phyloP scores from a whole-genome alignment of 805 yeast genomes.

The Pichia occidentalis region DNA sequence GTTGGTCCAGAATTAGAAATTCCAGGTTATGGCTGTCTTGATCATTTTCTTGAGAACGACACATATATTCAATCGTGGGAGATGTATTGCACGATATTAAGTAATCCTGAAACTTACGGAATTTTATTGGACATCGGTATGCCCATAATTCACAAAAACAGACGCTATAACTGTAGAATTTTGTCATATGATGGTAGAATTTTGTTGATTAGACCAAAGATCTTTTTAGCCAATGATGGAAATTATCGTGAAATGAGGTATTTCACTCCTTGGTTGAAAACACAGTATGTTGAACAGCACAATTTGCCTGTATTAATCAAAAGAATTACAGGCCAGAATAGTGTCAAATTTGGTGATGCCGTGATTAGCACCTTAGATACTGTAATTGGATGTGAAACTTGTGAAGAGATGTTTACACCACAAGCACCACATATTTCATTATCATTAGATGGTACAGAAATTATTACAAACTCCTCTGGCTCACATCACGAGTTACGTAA shows the following conservation, averaged over 20 bases:
- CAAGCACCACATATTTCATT: conserved; percentile 88
- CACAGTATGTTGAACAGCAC: conserved; percentile 66
- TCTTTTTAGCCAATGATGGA: conserved; percentile 95
- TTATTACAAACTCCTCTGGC: conserved; percentile 91
- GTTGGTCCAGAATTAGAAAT: conserved; percentile 97
- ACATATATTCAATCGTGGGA: conserved; percentile 91
- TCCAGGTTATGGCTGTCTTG: conserved; percentile 91
- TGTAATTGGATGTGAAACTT: conserved; percentile 93
- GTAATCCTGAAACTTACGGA: conserved; percentile 61
- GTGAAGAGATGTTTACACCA: conserved; percentile 97
- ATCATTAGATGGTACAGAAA: conserved; percentile 96
- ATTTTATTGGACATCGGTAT: conserved; percentile 88
- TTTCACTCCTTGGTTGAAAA: conserved; percentile 89
- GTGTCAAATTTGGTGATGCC: conserved; percentile 78
- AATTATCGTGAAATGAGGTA: conserved; percentile 97
- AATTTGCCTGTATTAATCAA: conserved; percentile 66
- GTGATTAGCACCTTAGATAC: conserved; percentile 80
- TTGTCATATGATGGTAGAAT: conserved; percentile 74
- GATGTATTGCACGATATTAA: conserved; percentile 72
- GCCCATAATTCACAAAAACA: conserved; percentile 84
- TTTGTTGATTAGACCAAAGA: conserved; percentile 82
- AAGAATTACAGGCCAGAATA: conserved; percentile 54
- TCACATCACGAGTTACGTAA: conserved; percentile 96
- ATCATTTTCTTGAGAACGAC: conserved; percentile 90
- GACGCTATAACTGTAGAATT: conserved; percentile 87